Evolutionary conservation across 495 filamentous ascomycete genomes (phyloP).

Genomic region (Polyplosphaeria fusca): DNA sequence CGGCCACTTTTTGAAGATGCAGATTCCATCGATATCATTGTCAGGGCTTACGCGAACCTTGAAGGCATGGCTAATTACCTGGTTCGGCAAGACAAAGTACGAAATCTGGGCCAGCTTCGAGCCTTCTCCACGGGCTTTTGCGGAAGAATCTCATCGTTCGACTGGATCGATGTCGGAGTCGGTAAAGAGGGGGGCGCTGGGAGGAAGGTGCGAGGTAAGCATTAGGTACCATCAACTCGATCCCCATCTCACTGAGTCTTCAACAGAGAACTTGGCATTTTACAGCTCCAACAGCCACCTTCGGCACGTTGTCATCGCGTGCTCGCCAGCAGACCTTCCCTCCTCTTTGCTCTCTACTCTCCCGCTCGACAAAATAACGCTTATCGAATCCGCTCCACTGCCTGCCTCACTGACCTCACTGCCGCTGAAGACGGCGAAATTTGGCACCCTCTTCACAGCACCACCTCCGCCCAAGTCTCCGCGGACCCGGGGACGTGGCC

Average conservation of each 20-base stretch:
- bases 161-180: constrained; percentile 30
- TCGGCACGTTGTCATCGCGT: constrained; percentile 28
- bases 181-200: constrained; percentile 27
- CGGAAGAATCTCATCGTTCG: constrained; percentile 23
- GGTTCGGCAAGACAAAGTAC: constrained; percentile 33
- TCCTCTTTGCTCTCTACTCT: constrained; percentile 23
- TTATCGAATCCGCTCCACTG: constrained; percentile 25
- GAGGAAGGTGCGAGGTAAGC: constrained; percentile 28
- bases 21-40: constrained; percentile 38
- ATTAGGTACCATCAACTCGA: too few species aligned
- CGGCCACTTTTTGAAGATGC: constrained; percentile 32
- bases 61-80: constrained; percentile 39
- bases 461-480: constrained; percentile 23
- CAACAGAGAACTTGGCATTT: constrained; percentile 28
- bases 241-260: background rate
- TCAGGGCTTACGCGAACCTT: constrained; percentile 44
- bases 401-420: constrained; percentile 12
- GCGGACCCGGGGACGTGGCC: constrained; percentile 10
- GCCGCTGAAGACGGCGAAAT: constrained; percentile 9
- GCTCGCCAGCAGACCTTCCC: constrained; percentile 21
- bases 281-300: constrained; percentile 25
- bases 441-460: constrained; percentile 22
- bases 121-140: constrained; percentile 31
- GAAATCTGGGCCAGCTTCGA: constrained; percentile 31
- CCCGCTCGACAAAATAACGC: constrained; percentile 12